Base-by-base conservation (phyloP, 129 eudicot species). In the Artemisia argyi region DNA sequence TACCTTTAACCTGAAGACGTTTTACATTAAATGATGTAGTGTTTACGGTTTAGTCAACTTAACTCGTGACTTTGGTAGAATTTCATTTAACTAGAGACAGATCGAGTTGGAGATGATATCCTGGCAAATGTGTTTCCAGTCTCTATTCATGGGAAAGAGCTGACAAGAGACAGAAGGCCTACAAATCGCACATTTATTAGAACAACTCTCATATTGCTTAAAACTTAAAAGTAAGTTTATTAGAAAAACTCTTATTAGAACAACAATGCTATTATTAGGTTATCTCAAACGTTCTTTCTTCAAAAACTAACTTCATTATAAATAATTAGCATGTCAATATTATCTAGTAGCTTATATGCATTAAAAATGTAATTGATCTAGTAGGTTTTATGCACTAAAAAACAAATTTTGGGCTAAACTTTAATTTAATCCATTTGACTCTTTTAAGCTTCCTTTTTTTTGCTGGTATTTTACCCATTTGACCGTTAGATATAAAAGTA, bases 101-200 rank as follows among this genome's bases (percentile, higher is more conserved):
- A 20, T 20, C 1, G 22, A 20, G 78, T 11, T 89, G 76, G 5
- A 90, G 86, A 68, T 83, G 86, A 77, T 56, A 71, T 50, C 97
- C 93, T 24, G 75, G 73, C 47, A 52, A 28, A 78, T 74, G 50
- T 74, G 82, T 16, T 57, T 82, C 69, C 76, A 30, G 82, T 75
- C 53, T 88, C 92, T 78, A 54, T 84, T 80, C 66, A 61, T 76
- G 61, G 76, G 73, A 57, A 85, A 81, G 28, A 94, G 83, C 81
- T 90, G 85, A 65, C 92, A 77, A 20, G 82, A 80, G 72, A 86
- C 61, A 32, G 67, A 69, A 18, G 89, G 90, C 91, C 95, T 91
- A 85, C 2, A 24, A 77, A 79, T 30, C 30, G 49, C 49, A 72
- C 66, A 8, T 30, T 66, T 72, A 44, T 77, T 11, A 51, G 80